Evolutionary conservation across 345 rosid genomes (phyloP), one percentile per base, ranked within the genome.

Genomic region (Ricinus communis): DNA sequence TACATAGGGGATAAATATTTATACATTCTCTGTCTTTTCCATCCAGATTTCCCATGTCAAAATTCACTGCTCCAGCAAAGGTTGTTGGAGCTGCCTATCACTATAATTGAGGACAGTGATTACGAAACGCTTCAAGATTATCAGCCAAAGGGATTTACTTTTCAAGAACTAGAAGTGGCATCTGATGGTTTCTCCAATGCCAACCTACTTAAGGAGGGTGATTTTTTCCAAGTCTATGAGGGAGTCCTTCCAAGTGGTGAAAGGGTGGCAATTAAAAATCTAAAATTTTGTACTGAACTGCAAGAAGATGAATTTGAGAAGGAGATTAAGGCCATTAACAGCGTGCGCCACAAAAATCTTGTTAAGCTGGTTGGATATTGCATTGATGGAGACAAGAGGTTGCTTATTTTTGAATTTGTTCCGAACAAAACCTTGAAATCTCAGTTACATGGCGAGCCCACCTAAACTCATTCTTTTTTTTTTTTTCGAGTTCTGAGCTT

Each of bases 321-420:
- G 1, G 73, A 74, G 72, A 68, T 74, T 60, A 71, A 43, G 62
- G 59, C 27, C 28, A 41, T 74, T 45, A 68, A 45, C 63, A 51
- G 54, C 0, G 11, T 68, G 12, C 68, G 52, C 28, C 73, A 74
- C 25, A 62, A 31, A 13, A 67, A 74, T 74, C 73, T 74, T 61
- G 77, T 74, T 52, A 51, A 62, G 4, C 47, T 74, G 46, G 28
- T 61, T 40, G 77, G 77, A 13, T 68, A 68, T 30, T 74, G 73
- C 62, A 60, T 57, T 22, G 43, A 49, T 8, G 68, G 72, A 25
- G 54, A 18, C 51, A 67, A 68, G 2, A 74, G 69, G 21, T 47
- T 74, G 30, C 72, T 74, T 18, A 53, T 74, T 25, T 74, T 50
- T n/a, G 77, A 74, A 36, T 68, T 68, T 68, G 62, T 68, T 36